A percentile compares a stretch with the other conserved stretches of the same genome.
These are phyloP conservation scores for Lizonia empirigonia DNA, from an alignment of 2,329 filamentous ascomycete genomes.

Conservation along the genomic window DNA sequence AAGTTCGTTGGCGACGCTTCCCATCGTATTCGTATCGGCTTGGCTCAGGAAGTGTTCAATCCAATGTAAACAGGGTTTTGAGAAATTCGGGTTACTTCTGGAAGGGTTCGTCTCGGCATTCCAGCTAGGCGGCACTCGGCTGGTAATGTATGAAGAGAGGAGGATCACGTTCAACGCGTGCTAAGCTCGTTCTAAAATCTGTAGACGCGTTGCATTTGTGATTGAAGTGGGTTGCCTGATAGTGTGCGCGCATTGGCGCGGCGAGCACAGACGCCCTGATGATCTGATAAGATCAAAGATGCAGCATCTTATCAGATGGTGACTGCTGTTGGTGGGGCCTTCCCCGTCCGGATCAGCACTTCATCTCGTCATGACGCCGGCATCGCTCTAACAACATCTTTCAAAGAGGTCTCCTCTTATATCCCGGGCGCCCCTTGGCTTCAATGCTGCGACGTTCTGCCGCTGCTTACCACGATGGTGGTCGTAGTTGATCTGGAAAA, in stretches of 20 bases:
- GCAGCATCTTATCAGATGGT: slow-evolving; percentile 11
- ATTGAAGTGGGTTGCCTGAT: background rate
- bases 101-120: no score
- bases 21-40: no score
- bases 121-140: no score
- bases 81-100: no score
- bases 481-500: slow-evolving; percentile 53
- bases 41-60: no score
- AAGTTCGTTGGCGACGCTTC: no score
- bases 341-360: background rate
- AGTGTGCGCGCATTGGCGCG: background rate
- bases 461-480: slow-evolving; percentile 47
- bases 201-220: background rate
- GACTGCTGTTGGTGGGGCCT: slow-evolving; percentile 1
- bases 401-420: slow-evolving; percentile 2
- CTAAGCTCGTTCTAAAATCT: background rate
- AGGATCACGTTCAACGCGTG: background rate
- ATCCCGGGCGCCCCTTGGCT: slow-evolving; percentile 22
- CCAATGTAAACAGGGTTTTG: no score
- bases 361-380: slow-evolving; percentile 26
- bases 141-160: no score
- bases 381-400: slow-evolving; percentile 21
- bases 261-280: background rate
- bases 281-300: slow-evolving; percentile 1
- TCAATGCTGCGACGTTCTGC: slow-evolving; percentile 34